Conservation (phyloP, 208 protist genomes). For the Porcisia deanei region DNA sequence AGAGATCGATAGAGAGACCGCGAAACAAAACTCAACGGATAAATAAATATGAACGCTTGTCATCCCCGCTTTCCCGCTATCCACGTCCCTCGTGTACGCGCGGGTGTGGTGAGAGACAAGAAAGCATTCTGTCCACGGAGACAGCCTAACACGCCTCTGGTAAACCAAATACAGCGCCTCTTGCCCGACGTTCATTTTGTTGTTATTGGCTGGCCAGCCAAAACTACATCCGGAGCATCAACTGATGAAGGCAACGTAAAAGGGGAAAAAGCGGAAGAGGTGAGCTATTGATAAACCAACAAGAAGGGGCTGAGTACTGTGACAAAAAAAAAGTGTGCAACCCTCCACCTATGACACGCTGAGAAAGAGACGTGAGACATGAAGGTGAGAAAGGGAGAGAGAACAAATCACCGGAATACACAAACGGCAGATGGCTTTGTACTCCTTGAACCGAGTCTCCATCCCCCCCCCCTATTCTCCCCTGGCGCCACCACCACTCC, state of each 20-base stretch:
- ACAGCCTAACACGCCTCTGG: no score
- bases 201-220: background rate
- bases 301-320: background rate
- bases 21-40: background rate
- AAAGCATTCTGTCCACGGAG: background rate
- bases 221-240: background rate
- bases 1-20: background rate
- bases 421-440: background rate
- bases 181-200: background rate
- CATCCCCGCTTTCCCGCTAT: background rate
- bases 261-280: no score
- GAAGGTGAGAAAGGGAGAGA: background rate
- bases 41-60: background rate
- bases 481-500: no score
- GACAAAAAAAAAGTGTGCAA: background rate
- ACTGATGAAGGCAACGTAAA: background rate
- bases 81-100: background rate
- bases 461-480: background rate
- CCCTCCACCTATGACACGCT: background rate
- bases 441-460: background rate
- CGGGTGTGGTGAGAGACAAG: background rate
- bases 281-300: background rate
- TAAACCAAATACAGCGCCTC: background rate
- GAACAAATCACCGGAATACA: background rate
- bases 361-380: background rate